These are phyloP conservation scores for Candida awuae DNA, from an alignment of 805 yeast species.

Conservation along the genomic window DNA sequence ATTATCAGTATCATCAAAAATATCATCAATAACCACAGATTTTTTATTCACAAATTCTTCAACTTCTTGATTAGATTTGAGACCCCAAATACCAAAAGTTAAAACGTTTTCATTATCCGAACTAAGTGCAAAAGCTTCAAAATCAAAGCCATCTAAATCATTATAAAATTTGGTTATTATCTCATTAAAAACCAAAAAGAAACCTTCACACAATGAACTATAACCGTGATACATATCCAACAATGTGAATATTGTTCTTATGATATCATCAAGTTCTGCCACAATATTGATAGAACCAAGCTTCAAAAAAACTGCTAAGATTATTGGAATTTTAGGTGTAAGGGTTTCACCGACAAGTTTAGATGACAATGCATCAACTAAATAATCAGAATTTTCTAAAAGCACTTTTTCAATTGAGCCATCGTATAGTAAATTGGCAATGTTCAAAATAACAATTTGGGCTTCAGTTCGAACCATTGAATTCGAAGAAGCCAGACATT, in stretches of 20 bases:
- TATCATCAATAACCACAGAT: conserved; percentile 21
- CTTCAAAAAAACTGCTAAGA: conserved; percentile 59
- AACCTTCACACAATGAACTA: conserved; percentile 58
- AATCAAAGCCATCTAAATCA: conserved; percentile 29
- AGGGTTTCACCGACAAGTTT: conserved; percentile 62
- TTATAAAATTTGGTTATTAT: conserved; percentile 41
- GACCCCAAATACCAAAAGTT: conserved; percentile 52
- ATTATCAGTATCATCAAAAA: conserved; percentile 12
- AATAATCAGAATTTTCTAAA: conserved; percentile 65
- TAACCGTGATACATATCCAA: conserved; percentile 85
- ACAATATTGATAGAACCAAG: conserved; percentile 63
- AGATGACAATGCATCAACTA: conserved; percentile 70
- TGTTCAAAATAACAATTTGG: conserved; percentile 39
- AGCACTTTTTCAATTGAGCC: conserved; percentile 54
- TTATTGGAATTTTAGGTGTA: conserved; percentile 64
- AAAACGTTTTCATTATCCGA: conserved; percentile 21
- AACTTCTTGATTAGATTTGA: conserved; percentile 37
- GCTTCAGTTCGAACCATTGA: conserved; percentile 42
- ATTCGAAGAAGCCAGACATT: conserved; percentile 55
- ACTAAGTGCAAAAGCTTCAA: conserved; percentile 14
- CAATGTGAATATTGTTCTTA: conserved; percentile 60
- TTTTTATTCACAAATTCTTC: conserved; percentile 35
- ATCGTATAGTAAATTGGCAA: conserved; percentile 44
- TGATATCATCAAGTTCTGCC: conserved; percentile 60
- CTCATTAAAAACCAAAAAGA: conserved; percentile 62